Percentiles rank a stretch among this genome's conserved stretches.
These are phyloP conservation scores for Cyclanthera cordifolia DNA, from an alignment of 306 rosid genomes.

Conservation along the genomic window DNA sequence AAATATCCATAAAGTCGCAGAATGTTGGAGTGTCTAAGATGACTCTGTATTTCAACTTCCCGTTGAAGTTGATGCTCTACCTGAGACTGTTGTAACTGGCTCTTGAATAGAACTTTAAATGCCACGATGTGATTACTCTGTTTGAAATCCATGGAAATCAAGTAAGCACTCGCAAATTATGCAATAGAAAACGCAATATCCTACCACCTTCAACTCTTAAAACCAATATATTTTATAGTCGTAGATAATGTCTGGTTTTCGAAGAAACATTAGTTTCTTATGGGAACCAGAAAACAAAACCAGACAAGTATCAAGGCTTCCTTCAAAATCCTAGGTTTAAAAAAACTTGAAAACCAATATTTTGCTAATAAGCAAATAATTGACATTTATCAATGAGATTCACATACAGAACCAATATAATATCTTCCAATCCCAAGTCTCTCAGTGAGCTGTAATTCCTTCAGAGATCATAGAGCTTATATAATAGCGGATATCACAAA, in stretches of 20 bases:
- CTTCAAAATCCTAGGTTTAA: neutral
- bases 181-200: neutral
- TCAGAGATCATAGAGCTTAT: neutral
- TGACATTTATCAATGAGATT: neutral
- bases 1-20: slow-evolving; percentile 91
- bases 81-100: slow-evolving; percentile 96
- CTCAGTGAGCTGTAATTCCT: neutral
- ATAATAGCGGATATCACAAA: neutral
- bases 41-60: slow-evolving; percentile 97
- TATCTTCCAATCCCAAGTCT: neutral
- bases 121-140: slow-evolving; percentile 98
- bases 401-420: neutral
- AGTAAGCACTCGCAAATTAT: slow-evolving; percentile 6
- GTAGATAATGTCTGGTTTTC: too few relatives aligned
- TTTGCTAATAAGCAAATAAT: too few relatives aligned
- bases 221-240: too few relatives aligned
- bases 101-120: slow-evolving; percentile 86
- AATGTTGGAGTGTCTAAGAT: slow-evolving; percentile 91
- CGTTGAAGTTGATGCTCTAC: slow-evolving; percentile 97
- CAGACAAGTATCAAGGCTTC: neutral
- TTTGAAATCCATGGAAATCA: slow-evolving; percentile 13
- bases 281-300: slow-evolving; percentile 2
- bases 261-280: too few relatives aligned
- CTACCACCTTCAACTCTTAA: too few relatives aligned
- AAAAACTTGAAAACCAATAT: neutral